Evolutionary conservation across 495 filamentous ascomycete species (phyloP).

Genomic region (Podospora australis): DNA sequence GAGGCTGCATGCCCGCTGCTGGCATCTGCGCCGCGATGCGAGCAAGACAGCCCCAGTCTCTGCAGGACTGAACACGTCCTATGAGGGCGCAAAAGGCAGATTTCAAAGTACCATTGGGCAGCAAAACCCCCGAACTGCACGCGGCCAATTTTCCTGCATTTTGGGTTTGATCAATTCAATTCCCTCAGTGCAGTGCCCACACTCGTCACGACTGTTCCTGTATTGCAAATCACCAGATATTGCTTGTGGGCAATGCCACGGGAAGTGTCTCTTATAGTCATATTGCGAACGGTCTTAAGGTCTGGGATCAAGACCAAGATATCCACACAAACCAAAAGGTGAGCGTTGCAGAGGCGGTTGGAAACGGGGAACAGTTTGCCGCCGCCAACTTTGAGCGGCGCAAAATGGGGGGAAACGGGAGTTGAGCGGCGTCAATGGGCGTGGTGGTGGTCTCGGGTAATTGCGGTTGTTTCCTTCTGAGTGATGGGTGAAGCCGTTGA

Average conservation of each 20-base stretch:
- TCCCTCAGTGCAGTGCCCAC: background rate
- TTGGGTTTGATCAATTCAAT: background rate
- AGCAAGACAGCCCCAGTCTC: conserved; percentile 22
- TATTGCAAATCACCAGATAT: background rate
- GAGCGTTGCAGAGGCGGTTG: conserved; percentile 4
- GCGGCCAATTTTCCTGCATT: conserved; percentile 9
- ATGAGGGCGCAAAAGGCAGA: conserved; percentile 26
- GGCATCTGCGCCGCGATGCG: conserved; percentile 29
- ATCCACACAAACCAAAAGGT: background rate
- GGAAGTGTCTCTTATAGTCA: background rate
- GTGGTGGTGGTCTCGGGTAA: conserved; percentile 12
- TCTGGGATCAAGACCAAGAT: background rate
- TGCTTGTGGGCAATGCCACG: background rate
- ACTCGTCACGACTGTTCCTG: background rate
- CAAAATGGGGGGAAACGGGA: conserved; percentile 6
- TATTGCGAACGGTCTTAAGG: conserved; percentile 2
- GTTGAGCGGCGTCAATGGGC: conserved; percentile 8
- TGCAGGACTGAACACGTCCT: conserved; percentile 30
- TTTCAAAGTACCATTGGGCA: conserved; percentile 27
- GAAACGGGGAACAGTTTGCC: conserved; percentile 8
- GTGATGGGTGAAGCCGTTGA: no score
- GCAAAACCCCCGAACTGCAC: conserved; percentile 17
- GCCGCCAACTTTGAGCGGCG: conserved; percentile 10
- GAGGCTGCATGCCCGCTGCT: conserved; percentile 10
- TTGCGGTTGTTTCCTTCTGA: conserved; percentile 9